Conservation (phyloP, 2,329 filamentous ascomycete genomes). For the Arthrobotrys sphaeroides region DNA sequence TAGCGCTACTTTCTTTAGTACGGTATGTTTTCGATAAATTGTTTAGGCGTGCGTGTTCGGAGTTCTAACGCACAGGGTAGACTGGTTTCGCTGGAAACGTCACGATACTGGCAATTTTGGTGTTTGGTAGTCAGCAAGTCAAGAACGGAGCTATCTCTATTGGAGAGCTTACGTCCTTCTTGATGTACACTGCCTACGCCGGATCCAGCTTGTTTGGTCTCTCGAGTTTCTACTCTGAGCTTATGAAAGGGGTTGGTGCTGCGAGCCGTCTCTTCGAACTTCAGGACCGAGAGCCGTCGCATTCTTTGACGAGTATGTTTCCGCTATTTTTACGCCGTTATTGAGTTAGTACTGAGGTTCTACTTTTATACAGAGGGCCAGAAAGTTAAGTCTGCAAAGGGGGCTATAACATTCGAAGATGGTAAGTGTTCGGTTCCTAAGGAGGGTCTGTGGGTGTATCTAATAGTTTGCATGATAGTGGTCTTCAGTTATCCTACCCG, state of each 20-base stretch:
- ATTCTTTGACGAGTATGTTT: slow-evolving; percentile 74
- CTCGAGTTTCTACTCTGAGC: slow-evolving; percentile 94
- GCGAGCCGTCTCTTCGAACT: slow-evolving; percentile 96
- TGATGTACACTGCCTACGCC: slow-evolving; percentile 74
- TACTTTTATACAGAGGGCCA: slow-evolving; percentile 68
- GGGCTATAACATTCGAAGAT: slow-evolving; percentile 85
- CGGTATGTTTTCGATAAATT: slow-evolving; percentile 61
- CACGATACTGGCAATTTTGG: slow-evolving; percentile 89
- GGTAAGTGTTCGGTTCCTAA: background rate
- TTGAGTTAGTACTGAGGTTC: background rate
- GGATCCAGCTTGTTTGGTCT: slow-evolving; percentile 90
- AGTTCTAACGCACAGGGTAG: slow-evolving; percentile 62
- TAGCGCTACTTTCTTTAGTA: slow-evolving; percentile 87
- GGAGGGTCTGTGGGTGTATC: background rate
- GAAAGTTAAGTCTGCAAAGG: slow-evolving; percentile 82
- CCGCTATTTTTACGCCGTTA: background rate
- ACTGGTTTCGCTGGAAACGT: slow-evolving; percentile 95
- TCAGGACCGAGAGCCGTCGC: slow-evolving; percentile 85
- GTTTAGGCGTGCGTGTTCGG: background rate
- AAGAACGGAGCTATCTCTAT: slow-evolving; percentile 85
- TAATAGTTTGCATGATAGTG: slow-evolving; percentile 63
- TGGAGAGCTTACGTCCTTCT: slow-evolving; percentile 91
- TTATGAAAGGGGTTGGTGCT: slow-evolving; percentile 98
- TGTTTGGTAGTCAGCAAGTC: slow-evolving; percentile 90
- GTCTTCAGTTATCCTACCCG: slow-evolving; percentile 92